Evolutionary conservation across 345 rosid species (phyloP).

Genomic region (Rubroshorea leprosula): DNA sequence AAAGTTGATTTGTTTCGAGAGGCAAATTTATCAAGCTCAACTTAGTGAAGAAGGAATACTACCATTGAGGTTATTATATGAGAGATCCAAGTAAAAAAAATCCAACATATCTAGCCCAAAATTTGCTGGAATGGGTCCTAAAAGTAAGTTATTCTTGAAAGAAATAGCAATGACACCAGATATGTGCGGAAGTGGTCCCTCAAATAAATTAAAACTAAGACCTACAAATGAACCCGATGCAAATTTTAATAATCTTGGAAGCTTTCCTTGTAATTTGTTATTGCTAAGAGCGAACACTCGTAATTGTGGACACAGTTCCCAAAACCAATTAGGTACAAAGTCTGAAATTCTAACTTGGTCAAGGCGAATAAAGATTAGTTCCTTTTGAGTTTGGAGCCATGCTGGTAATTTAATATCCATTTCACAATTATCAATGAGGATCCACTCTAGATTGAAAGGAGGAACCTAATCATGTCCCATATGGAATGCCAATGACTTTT

Average conservation of each 20-base stretch:
- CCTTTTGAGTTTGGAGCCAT: constrained; percentile 26
- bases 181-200: constrained; percentile 4
- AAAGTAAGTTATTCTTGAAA: constrained; percentile 9
- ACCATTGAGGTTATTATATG: constrained; percentile 18
- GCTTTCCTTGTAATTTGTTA: constrained; percentile 3
- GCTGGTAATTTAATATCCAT: constrained; percentile 22
- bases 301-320: constrained; percentile 12
- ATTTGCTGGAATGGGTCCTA: constrained; percentile 12
- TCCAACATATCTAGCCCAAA: neutral
- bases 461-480: constrained; percentile 21
- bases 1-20: constrained; percentile 14
- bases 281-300: neutral
- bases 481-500: constrained; percentile 13
- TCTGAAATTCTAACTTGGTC: constrained; percentile 18
- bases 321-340: constrained; percentile 22
- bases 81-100: neutral
- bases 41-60: constrained; percentile 20
- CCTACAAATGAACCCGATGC: neutral
- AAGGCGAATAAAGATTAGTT: neutral
- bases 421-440: constrained; percentile 13
- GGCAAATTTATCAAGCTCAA: neutral
- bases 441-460: constrained; percentile 11
- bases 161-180: neutral
- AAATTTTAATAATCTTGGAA: neutral
- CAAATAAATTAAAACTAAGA: constrained; percentile 1